Conservation (phyloP, 2,329 filamentous ascomycete species). For the Aspergillus sclerotialis region DNA sequence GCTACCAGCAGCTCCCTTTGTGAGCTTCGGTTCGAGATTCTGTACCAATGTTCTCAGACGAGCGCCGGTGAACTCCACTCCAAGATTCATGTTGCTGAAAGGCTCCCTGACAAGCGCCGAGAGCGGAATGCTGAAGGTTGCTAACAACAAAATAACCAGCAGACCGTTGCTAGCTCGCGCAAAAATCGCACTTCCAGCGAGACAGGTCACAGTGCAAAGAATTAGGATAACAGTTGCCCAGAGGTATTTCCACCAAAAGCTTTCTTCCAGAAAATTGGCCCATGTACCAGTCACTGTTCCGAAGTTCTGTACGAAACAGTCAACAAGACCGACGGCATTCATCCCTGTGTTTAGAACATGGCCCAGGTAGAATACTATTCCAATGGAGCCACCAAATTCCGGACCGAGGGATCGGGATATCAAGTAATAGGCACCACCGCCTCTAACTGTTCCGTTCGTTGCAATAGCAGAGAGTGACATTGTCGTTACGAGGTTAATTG, state of each 20-base stretch:
- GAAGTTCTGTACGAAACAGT: conserved; percentile 72
- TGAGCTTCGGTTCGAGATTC: conserved; percentile 66
- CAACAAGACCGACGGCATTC: conserved; percentile 79
- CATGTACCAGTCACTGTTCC: conserved; percentile 51
- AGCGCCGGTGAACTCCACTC: conserved; percentile 72
- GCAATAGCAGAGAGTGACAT: conserved; percentile 84
- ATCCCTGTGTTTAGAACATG: conserved; percentile 79
- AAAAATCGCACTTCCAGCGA: conserved; percentile 74
- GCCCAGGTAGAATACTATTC: conserved; percentile 84
- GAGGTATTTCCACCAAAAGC: conserved; percentile 70
- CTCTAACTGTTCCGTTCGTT: conserved; percentile 81
- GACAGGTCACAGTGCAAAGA: conserved; percentile 65
- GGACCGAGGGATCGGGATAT: conserved; percentile 80
- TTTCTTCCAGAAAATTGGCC: conserved; percentile 57
- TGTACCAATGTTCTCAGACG: conserved; percentile 60
- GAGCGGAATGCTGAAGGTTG: conserved; percentile 74
- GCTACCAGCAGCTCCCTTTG: conserved; percentile 55
- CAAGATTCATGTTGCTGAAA: conserved; percentile 56
- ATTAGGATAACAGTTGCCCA: conserved; percentile 66
- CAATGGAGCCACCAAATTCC: conserved; percentile 84
- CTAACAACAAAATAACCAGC: conserved; percentile 61
- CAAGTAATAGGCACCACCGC: conserved; percentile 80
- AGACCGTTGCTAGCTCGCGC: conserved; percentile 72
- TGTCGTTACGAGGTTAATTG: conserved; percentile 75
- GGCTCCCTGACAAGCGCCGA: conserved; percentile 64